Base-by-base conservation (phyloP, 2,329 filamentous ascomycete species). In the Beauveria medogensis region DNA sequence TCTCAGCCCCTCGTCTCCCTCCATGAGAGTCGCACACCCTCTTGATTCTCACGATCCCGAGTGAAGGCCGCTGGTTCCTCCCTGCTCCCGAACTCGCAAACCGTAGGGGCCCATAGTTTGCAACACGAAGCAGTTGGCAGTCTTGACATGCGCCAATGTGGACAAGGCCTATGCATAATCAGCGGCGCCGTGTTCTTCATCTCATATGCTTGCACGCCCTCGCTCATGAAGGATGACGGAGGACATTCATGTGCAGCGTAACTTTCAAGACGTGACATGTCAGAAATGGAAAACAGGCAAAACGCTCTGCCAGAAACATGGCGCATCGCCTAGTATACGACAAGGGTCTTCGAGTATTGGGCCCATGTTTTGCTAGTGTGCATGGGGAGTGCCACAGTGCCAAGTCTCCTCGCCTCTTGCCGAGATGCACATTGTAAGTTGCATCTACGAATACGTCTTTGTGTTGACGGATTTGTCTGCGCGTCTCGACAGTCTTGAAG, bases 241-340 rank as follows among this genome's bases (percentile, higher is more conserved):
- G 34, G 34, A 16, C 34, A 37, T 37, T 37, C 34, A 54, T 14
- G 20, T 24, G 34, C 51, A 54, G 16, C 46, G 43, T 22, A 28
- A 40, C 2, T 26, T 53, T 50, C 43, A 20, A 40, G 22, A 58
- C 55, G 20, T 58, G 55, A 58, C 55, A 22, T 58, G 55, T 58
- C 55, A 58, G 55, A 58, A 58, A 41, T 20, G 14, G 5, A n/a
- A n/a, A 20, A 30, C 16, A 28, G 26, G n/a, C 28, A 12, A 34
- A 20, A 12, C 26, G n/a, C 18, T 30, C 10, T 14, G 18, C 24
- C 20, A 55, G 41, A 50, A 58, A 58, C 20, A 57, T 40, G 43
- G 44, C 30, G 34, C 44, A 30, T 37, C 43, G n/a, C 12, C n/a
- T 20, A 5, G 16, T 26, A 50, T 51, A 51, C 5, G 34, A 28